These are phyloP conservation scores for Geosmithia morbida DNA, from an alignment of 2,329 filamentous ascomycete species.

Conservation along the genomic window DNA sequence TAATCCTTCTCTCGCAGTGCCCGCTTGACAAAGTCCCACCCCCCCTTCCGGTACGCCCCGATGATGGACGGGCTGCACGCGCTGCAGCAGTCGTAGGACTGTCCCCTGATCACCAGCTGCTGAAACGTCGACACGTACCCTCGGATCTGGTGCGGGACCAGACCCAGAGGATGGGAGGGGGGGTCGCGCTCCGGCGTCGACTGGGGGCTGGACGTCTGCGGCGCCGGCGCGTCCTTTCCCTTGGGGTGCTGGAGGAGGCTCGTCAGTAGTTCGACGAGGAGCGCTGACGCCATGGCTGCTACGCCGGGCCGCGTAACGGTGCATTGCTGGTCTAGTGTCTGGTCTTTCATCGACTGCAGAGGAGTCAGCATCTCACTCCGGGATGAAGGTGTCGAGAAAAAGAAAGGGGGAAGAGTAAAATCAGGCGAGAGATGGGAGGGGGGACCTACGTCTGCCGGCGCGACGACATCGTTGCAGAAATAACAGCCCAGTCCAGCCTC, in stretches of 20 bases:
- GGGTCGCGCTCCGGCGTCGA: constrained; percentile 38
- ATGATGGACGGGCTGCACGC: constrained; percentile 63
- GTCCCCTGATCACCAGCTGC: constrained; percentile 58
- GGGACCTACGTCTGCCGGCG: constrained; percentile 70
- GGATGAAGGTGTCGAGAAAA: neutral
- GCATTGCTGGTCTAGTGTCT: constrained; percentile 94
- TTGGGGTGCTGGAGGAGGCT: constrained; percentile 79
- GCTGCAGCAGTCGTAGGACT: constrained; percentile 68
- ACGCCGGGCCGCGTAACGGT: constrained; percentile 91
- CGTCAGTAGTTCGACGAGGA: constrained; percentile 80
- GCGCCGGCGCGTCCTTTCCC: constrained; percentile 46
- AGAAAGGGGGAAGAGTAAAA: neutral
- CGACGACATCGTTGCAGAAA: constrained; percentile 96
- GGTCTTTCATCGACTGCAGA: constrained; percentile 72
- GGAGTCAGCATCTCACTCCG: constrained; percentile 1
- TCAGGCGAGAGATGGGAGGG: neutral
- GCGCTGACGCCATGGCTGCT: constrained; percentile 79
- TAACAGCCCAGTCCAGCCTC: constrained; percentile 69
- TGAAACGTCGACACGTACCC: constrained; percentile 64
- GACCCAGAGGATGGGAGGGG: constrained; percentile 44
- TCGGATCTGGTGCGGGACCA: constrained; percentile 68
- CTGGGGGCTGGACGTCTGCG: constrained; percentile 21
- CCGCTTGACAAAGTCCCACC: constrained; percentile 64
- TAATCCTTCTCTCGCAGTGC: constrained; percentile 65
- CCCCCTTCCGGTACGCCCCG: constrained; percentile 48